phyloP scores from a whole-genome alignment of 2,329 filamentous ascomycete species.

The Colletotrichum sublineola region DNA sequence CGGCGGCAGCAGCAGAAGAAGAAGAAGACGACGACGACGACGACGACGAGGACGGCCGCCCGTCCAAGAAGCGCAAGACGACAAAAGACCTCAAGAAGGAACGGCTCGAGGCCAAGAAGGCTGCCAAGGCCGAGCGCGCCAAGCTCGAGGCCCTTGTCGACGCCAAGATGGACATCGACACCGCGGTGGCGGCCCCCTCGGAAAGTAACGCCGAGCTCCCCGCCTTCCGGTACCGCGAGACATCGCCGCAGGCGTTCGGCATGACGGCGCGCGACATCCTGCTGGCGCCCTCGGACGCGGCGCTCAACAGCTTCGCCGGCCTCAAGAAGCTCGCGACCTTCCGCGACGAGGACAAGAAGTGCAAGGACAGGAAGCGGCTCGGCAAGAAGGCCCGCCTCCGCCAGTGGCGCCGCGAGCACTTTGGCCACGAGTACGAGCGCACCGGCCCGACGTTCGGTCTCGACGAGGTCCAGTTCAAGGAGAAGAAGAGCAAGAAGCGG shows the following conservation, averaged over 20 bases:
- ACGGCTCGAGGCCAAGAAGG: slow-evolving; percentile 72
- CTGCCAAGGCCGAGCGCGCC: slow-evolving; percentile 83
- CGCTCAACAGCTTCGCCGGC: slow-evolving; percentile 90
- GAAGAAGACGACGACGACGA: slow-evolving; percentile 54
- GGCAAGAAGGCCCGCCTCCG: slow-evolving; percentile 93
- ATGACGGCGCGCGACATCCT: slow-evolving; percentile 92
- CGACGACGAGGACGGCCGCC: slow-evolving; percentile 58
- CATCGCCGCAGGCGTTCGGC: slow-evolving; percentile 89
- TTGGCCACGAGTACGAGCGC: slow-evolving; percentile 69
- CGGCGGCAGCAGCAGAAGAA: slow-evolving; percentile 48
- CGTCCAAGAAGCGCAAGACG: slow-evolving; percentile 71
- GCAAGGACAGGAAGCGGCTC: slow-evolving; percentile 86
- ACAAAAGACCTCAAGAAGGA: slow-evolving; percentile 72
- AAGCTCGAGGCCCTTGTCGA: slow-evolving; percentile 91
- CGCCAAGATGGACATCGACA: slow-evolving; percentile 80
- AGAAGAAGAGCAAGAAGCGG: slow-evolving; percentile 46
- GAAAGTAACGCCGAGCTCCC: slow-evolving; percentile 49
- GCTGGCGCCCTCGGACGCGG: slow-evolving; percentile 84
- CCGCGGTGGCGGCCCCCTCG: slow-evolving; percentile 62
- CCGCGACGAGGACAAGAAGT: slow-evolving; percentile 89
- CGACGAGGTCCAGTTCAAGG: slow-evolving; percentile 51
- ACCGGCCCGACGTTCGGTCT: slow-evolving; percentile 71
- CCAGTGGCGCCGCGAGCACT: slow-evolving; percentile 82
- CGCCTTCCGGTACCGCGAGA: slow-evolving; percentile 92
- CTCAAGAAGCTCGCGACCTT: slow-evolving; percentile 96